These are phyloP conservation scores for Castanopsis chinensis DNA, from an alignment of 306 rosid species.

Conservation along the genomic window DNA sequence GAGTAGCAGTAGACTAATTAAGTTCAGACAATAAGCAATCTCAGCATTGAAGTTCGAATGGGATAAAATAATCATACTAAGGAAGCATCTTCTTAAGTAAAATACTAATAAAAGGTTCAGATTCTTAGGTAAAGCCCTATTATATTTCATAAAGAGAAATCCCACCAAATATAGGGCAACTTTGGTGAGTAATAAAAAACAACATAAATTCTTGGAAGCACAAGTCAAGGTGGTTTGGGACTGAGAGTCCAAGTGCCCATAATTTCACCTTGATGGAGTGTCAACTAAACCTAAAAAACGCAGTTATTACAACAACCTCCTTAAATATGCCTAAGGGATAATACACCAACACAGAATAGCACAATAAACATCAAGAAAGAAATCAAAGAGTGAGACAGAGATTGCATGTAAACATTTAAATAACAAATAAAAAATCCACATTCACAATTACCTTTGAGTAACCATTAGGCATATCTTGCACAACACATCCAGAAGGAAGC, in stretches of 20 bases:
- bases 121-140: constrained; percentile 27
- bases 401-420: neutral
- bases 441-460: constrained; percentile 57
- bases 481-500: constrained; percentile 87
- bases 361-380: neutral
- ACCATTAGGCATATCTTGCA: constrained; percentile 76
- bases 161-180: constrained; percentile 10
- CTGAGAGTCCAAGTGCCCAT: constrained; percentile 19
- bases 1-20: constrained; percentile 30
- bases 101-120: constrained; percentile 26
- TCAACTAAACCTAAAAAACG: constrained; percentile 11
- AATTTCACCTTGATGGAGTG: constrained; percentile 12
- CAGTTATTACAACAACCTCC: constrained; percentile 25
- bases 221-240: constrained; percentile 15
- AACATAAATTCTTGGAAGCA: constrained; percentile 22
- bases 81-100: constrained; percentile 51
- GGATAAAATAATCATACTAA: constrained; percentile 30
- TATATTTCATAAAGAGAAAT: constrained; percentile 25
- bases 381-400: too few relatives aligned
- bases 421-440: neutral
- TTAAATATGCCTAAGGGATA: neutral
- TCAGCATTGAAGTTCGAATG: constrained; percentile 31
- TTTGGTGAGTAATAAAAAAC: constrained; percentile 18
- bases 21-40: constrained; percentile 39
- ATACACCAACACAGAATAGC: neutral